Percentiles rank a stretch among this genome's conserved stretches.
Evolutionary conservation across 164 flowering plant species (phyloP).

Genomic region (Amborella trichopoda): DNA sequence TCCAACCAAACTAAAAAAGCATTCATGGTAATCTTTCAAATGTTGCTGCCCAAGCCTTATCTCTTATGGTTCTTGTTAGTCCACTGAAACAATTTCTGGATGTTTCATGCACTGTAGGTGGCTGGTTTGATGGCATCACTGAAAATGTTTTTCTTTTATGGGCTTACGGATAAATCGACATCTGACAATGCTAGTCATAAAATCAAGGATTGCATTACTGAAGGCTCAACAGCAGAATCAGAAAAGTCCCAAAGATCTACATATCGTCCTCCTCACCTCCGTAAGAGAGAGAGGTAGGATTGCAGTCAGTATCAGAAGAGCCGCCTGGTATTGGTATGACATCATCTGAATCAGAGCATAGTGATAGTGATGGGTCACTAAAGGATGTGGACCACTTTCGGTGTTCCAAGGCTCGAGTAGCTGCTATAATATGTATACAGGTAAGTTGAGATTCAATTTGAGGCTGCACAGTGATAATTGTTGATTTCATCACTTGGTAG

Average conservation of each 20-base stretch:
- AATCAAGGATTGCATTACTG: no score
- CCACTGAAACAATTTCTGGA: not conserved
- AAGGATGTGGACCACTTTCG: constrained; percentile 24
- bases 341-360: constrained; percentile 94
- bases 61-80: not conserved
- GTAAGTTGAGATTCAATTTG: constrained; percentile 18
- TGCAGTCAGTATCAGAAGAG: constrained; percentile 21
- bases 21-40: no score
- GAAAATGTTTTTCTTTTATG: constrained; percentile 53
- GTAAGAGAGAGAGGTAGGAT: constrained; percentile 32
- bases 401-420: constrained; percentile 60
- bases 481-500: not conserved
- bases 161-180: constrained; percentile 29
- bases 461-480: not conserved
- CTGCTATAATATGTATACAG: constrained; percentile 79
- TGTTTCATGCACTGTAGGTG: constrained; percentile 60
- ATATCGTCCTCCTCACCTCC: constrained; percentile 89
- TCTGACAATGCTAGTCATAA: no score
- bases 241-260: constrained; percentile 12
- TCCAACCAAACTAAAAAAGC: no score
- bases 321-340: constrained; percentile 21
- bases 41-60: no score
- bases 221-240: not conserved
- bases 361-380: constrained; percentile 66
- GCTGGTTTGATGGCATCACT: constrained; percentile 66